Base-by-base conservation (phyloP, 176 grass and related monocot species). In the Lolium perenne region DNA sequence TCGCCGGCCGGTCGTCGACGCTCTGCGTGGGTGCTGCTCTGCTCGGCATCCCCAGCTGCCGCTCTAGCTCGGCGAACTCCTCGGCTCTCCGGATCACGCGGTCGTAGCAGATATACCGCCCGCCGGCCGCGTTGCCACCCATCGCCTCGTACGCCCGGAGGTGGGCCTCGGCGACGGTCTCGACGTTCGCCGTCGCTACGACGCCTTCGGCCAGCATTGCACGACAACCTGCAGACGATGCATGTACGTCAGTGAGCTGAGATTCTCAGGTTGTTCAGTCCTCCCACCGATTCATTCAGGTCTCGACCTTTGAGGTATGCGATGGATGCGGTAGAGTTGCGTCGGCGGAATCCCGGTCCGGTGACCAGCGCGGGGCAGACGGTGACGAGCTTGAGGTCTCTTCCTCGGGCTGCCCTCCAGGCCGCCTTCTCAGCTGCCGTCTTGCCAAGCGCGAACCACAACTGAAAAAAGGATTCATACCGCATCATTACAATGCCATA, bases 371-470 rank as follows among this genome's bases (percentile, higher is more conserved):
- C 97, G 6, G 92, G 90, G 80, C 97, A 99, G 59, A 99, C 23
- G 46, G 94, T 96, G 13, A 96, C 94, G 8, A 99, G 90, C 80
- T 94, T 95, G 72, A 99, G 88, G 65, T 96, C 92, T 22, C 97
- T 89, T 79, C 97, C 94, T 26, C 97, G 90, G 41, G 97, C 97
- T 6, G 92, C 88, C 58, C 94, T 88, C 97, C 97, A 99, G 7
- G 92, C 97, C 0, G 94, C 92, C 60, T 96, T 99, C 90, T 99
- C 97, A 13, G 97, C 97, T 82, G 92, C 93, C 1, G 92, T 96
- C 82, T 99, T 99, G 57, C 94, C 97, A 5, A 99, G 86, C 1
- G 97, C 97, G 77, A 91, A 94, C 96, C 96, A 98, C 10, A 98
- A 60, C 96, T 98, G 91, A 35, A 35, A 71, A 87, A 88, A 10